phyloP scores from a whole-genome alignment of 108 stramenopile species.

The Tribonema minus region DNA sequence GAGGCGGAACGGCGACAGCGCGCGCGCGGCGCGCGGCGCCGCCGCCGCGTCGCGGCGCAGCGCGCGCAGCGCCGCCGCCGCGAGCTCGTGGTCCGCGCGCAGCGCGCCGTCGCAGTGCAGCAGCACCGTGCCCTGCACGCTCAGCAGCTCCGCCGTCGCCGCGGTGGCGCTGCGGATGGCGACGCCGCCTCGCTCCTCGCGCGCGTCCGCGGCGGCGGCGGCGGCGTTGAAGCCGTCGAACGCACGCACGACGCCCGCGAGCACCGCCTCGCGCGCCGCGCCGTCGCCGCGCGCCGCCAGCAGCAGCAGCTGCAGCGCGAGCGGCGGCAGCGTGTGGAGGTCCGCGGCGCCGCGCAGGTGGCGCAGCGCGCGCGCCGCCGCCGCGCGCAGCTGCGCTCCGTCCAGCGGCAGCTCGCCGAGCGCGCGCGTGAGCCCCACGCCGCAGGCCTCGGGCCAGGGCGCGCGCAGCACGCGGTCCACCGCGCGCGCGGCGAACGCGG shows the following conservation, averaged over 20 bases:
- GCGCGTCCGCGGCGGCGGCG: background rate
- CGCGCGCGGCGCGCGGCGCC: background rate
- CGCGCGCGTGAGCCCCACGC: constrained; percentile 15
- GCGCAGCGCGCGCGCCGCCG: constrained; percentile 13
- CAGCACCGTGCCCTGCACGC: constrained; percentile 24
- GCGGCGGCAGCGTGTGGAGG: constrained; percentile 21
- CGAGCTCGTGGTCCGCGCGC: constrained; percentile 17
- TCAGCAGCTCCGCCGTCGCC: constrained; percentile 6
- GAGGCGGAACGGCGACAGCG: constrained; percentile 20
- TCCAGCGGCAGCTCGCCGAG: constrained; percentile 31
- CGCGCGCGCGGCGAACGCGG: constrained; percentile 8
- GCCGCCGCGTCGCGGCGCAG: constrained; percentile 2
- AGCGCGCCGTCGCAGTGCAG: constrained; percentile 29
- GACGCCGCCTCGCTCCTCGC: background rate
- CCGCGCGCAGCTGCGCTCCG: constrained; percentile 8
- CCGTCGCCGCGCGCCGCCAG: constrained; percentile 2
- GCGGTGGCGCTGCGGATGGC: background rate
- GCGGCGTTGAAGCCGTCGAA: constrained; percentile 19
- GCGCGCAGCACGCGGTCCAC: constrained; percentile 12
- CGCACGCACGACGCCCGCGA: constrained; percentile 24
- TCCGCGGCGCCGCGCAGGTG: constrained; percentile 12
- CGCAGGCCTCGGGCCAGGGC: constrained; percentile 14
- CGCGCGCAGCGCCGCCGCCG: constrained; percentile 1
- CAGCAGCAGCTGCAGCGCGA: constrained; percentile 19
- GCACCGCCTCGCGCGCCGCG: constrained; percentile 1